phyloP scores from a whole-genome alignment of 192 early-diverging fungal species.

The Gaertneriomyces semiglobifer region DNA sequence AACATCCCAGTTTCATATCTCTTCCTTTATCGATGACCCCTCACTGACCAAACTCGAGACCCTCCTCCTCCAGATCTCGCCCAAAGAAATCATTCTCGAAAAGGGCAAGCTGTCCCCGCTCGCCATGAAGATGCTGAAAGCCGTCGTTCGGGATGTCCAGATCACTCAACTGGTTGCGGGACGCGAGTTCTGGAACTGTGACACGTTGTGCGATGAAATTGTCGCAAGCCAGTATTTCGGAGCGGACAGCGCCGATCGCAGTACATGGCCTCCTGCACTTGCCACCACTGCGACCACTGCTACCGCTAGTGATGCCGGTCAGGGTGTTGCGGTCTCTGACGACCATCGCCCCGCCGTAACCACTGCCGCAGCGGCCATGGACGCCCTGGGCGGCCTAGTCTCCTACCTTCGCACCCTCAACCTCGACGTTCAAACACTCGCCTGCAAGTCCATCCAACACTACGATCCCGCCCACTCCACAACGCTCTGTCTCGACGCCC shows the following conservation, averaged over 20 bases:
- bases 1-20: slow-evolving; percentile 86
- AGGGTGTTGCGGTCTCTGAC: slow-evolving; percentile 18
- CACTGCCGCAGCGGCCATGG: slow-evolving; percentile 36
- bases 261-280: slow-evolving; percentile 17
- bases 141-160: slow-evolving; percentile 51
- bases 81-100: slow-evolving; percentile 85
- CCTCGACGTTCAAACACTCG: slow-evolving; percentile 80
- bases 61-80: slow-evolving; percentile 85
- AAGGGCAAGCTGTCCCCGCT: slow-evolving; percentile 49
- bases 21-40: slow-evolving; percentile 76
- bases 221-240: slow-evolving; percentile 47
- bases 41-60: slow-evolving; percentile 91
- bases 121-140: slow-evolving; percentile 55
- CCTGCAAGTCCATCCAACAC: slow-evolving; percentile 72
- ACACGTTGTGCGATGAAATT: slow-evolving; percentile 60
- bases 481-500: slow-evolving; percentile 86
- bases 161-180: slow-evolving; percentile 66
- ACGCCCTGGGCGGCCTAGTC: slow-evolving; percentile 72
- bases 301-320: too few relatives aligned
- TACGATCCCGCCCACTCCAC: slow-evolving; percentile 81
- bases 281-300: too few relatives aligned
- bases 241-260: background rate
- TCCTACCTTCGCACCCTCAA: slow-evolving; percentile 86
- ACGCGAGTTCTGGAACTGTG: slow-evolving; percentile 66
- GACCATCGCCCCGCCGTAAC: background rate